phyloP scores from a whole-genome alignment of 768 basidiomycete genomes.

The Tephrocybe rancida region DNA sequence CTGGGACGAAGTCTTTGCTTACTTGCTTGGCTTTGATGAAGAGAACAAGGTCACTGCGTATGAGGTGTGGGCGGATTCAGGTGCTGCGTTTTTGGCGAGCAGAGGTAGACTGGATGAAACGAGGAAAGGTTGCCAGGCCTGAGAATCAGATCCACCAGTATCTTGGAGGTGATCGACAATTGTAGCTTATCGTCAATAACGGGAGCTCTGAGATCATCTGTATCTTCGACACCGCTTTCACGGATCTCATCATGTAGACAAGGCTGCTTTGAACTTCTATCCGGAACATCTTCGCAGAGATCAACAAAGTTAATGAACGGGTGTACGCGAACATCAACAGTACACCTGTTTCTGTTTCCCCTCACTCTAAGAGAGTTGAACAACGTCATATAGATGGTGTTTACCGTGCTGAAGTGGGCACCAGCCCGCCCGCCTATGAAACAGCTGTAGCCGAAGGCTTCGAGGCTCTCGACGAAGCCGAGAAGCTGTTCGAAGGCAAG shows the following conservation, averaged over 20 bases:
- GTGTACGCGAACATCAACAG: slow-evolving; percentile 84
- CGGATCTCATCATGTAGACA: too few species aligned
- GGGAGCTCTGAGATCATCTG: too few species aligned
- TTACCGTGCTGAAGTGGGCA: slow-evolving; percentile 88
- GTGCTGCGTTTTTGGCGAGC: slow-evolving; percentile 62
- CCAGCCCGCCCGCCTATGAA: slow-evolving; percentile 76
- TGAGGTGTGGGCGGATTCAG: slow-evolving; percentile 73
- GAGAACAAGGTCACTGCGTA: slow-evolving; percentile 56
- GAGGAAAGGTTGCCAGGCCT: slow-evolving; percentile 9
- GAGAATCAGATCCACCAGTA: background rate
- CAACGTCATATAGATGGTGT: slow-evolving; percentile 61
- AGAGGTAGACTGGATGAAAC: slow-evolving; percentile 42
- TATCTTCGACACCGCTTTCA: too few species aligned
- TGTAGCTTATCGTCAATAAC: too few species aligned
- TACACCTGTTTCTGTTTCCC: slow-evolving; percentile 33
- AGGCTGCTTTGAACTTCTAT: too few species aligned
- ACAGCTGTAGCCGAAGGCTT: slow-evolving; percentile 74
- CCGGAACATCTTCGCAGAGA: slow-evolving; percentile 62
- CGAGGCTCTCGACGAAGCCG: slow-evolving; percentile 75
- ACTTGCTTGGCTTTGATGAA: slow-evolving; percentile 62
- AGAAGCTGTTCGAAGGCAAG: slow-evolving; percentile 76
- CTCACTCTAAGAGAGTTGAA: background rate
- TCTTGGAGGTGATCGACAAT: too few species aligned
- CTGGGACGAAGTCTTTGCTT: slow-evolving; percentile 66
- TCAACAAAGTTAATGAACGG: slow-evolving; percentile 85